Percentiles rank a stretch among this genome's conserved stretches.
These are phyloP conservation scores for Peziza echinospora DNA, from an alignment of 495 filamentous ascomycete species.

Conservation along the genomic window DNA sequence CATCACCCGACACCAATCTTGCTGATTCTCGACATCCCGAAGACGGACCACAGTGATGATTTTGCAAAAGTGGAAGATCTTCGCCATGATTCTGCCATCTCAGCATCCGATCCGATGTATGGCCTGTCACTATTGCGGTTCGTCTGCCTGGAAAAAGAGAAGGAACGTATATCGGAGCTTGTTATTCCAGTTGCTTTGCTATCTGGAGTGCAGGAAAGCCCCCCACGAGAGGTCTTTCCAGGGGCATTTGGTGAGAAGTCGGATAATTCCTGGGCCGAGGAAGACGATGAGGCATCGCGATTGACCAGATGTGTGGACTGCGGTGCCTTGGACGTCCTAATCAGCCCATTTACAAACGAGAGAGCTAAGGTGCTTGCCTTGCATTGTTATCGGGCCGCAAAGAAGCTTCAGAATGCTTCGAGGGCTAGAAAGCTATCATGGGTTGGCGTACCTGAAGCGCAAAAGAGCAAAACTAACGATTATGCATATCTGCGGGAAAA, in stretches of 20 bases:
- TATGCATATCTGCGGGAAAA: constrained; percentile 72
- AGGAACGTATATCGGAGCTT: constrained; percentile 47
- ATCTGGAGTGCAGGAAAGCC: neutral
- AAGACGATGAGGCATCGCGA: constrained; percentile 17
- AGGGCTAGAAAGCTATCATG: constrained; percentile 66
- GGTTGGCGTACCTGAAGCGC: constrained; percentile 38
- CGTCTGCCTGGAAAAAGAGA: constrained; percentile 46
- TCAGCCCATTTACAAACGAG: constrained; percentile 48
- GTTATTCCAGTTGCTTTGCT: constrained; percentile 55
- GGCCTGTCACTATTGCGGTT: constrained; percentile 46
- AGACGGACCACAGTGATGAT: constrained; percentile 26
- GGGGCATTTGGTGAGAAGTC: neutral
- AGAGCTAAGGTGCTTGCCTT: constrained; percentile 51
- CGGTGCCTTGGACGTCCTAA: constrained; percentile 67
- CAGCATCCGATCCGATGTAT: constrained; percentile 33
- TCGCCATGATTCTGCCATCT: constrained; percentile 20
- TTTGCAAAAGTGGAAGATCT: constrained; percentile 20
- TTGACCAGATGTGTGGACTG: constrained; percentile 39
- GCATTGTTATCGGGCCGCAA: constrained; percentile 62
- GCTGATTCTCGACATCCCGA: constrained; percentile 51
- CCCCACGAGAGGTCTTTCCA: neutral
- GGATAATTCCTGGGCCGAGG: constrained; percentile 17
- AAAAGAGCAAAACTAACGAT: constrained; percentile 3
- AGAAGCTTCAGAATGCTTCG: constrained; percentile 45
- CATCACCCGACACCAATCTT: constrained; percentile 47